Conservation (phyloP, 2,329 filamentous ascomycete genomes). For the Tolypocladium sp. region DNA sequence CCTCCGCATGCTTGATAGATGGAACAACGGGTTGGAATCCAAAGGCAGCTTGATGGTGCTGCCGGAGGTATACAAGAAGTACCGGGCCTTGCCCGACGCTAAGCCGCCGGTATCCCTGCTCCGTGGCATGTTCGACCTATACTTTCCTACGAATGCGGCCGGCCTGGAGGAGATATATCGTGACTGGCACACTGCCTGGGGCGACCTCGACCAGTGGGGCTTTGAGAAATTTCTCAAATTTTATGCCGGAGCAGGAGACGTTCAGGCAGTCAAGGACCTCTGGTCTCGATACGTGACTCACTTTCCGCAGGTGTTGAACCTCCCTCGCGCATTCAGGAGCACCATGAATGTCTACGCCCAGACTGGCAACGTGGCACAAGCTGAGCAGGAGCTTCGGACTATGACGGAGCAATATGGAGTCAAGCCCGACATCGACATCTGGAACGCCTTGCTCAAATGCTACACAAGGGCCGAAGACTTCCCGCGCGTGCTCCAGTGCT, state of each 20-base stretch:
- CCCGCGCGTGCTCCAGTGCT: constrained; percentile 53
- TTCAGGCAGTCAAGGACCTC: constrained; percentile 32
- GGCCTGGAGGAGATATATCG: constrained; percentile 36
- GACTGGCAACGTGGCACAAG: constrained; percentile 52
- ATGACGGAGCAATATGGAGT: constrained; percentile 47
- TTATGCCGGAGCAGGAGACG: constrained; percentile 38
- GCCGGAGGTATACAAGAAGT: constrained; percentile 33
- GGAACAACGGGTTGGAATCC: constrained; percentile 15
- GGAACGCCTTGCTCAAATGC: constrained; percentile 71
- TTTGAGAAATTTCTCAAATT: constrained; percentile 40
- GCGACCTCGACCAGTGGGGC: constrained; percentile 30
- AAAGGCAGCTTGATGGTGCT: constrained; percentile 22
- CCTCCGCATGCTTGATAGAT: constrained; percentile 18
- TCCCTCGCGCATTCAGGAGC: constrained; percentile 37
- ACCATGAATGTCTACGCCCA: constrained; percentile 65
- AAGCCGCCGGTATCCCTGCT: constrained; percentile 29
- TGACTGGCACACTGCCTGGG: constrained; percentile 37
- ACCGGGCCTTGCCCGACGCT: constrained; percentile 30
- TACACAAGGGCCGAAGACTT: constrained; percentile 59
- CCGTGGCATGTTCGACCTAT: constrained; percentile 34
- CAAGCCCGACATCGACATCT: constrained; percentile 49
- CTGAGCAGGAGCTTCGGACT: constrained; percentile 52
- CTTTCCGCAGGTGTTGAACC: constrained; percentile 23
- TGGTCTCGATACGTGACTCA: constrained; percentile 32
- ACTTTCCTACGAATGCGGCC: constrained; percentile 24